Evolutionary conservation across 441 rosid genomes (phyloP), one percentile per base, ranked within the genome.

Genomic region (Corymbia citriodora): DNA sequence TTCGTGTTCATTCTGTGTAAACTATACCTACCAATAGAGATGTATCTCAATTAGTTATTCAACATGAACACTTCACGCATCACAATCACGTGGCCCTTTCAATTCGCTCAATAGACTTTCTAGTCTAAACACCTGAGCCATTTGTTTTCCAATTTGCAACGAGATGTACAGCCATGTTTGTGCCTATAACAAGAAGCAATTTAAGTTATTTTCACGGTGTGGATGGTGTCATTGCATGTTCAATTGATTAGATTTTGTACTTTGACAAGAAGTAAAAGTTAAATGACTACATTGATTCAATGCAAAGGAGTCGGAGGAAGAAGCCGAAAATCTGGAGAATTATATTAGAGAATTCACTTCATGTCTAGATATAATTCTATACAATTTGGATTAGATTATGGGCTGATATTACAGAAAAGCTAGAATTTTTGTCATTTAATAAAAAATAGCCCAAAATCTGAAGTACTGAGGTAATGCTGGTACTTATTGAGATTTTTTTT

Each of bases 81-180:
- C 18, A 2, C 29, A 63, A 63, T 33, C 72, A 29, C 5, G 18
- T 29, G 72, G 2, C 72, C 29, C 1, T 63, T 63, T 63, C 8
- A 63, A n/a, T 16, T 63, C 72, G 15, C 33, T 29, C 3, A 18
- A 33, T 29, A 29, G 33, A 63, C 18, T 7, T 63, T 63, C 5
- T 1, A 0, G 18, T 29, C 72, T 17, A 2, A 63, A 29, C 0
- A 0, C 33, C n/a, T 2, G 18, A 63, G 5, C 13, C n/a, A 29
- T 63, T 63, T 14, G 18, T 63, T 63, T 63, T 63, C 29, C 18
- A 63, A 63, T 63, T 63, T 29, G 72, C 72, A 29, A 29, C 13
- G 9, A 29, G 4, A 63, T 29, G 33, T 63, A 63, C 29, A 63
- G 15, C 72, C 33, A 1, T 29, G 33, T 7, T 33, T 63, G 15